Percentiles rank a stretch among this genome's conserved stretches.
Conservation (phyloP, 371 early-diverging fungal species). For the Batkoa obscura region DNA sequence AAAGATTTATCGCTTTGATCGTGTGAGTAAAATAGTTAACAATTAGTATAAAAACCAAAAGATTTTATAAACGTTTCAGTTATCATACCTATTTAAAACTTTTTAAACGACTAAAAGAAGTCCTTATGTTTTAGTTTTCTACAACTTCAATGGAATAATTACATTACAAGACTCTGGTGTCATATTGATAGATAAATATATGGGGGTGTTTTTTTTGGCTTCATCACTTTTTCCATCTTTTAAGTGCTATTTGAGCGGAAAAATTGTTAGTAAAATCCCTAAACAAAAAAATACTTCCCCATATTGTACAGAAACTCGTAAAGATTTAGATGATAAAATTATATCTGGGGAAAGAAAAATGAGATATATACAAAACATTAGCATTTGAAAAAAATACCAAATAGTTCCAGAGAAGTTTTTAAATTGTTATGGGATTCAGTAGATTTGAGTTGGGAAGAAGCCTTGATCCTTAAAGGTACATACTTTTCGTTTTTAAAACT, state of each 20-base stretch:
- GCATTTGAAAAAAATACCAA: neutral
- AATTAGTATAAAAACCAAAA: no score
- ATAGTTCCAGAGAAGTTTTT: constrained; percentile 11
- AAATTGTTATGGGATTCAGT: constrained; percentile 17
- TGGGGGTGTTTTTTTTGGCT: no score
- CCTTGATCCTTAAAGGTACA: constrained; percentile 14
- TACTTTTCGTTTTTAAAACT: neutral
- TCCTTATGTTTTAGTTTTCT: constrained; percentile 12
- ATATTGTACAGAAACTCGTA: constrained; percentile 10
- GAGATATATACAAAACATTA: neutral
- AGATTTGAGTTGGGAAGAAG: constrained; percentile 20
- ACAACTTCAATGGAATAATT: constrained; percentile 18
- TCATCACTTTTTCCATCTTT: no score
- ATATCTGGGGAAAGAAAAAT: neutral
- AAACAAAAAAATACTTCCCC: no score
- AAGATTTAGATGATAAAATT: constrained; percentile 10
- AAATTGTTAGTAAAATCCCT: no score
- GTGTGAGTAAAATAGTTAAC: no score
- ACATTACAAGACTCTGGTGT: constrained; percentile 15
- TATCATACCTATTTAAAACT: no score
- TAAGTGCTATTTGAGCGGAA: no score
- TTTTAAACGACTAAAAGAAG: no score
- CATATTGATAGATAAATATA: constrained; percentile 15
- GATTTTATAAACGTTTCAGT: no score
- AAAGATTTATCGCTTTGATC: no score